Percentiles rank a stretch among this genome's conserved stretches.
Evolutionary conservation across 2,329 filamentous ascomycete species (phyloP).

Genomic region (Apiospora aurea): DNA sequence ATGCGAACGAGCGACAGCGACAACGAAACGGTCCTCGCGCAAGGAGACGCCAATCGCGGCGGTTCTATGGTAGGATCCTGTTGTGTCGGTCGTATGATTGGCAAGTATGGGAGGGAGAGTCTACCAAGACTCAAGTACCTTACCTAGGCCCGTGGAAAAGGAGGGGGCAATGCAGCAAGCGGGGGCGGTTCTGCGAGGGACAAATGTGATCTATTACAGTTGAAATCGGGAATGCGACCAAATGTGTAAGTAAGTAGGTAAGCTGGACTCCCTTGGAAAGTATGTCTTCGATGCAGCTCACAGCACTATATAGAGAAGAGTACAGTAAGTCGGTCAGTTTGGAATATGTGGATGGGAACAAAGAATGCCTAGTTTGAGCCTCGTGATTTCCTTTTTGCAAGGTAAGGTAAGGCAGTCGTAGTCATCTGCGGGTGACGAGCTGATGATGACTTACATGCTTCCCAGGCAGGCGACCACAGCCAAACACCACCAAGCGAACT

Average conservation of each 20-base stretch:
- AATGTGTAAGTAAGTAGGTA: not conserved
- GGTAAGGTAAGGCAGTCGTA: not conserved
- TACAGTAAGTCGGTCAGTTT: not conserved
- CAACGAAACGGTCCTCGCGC: not conserved
- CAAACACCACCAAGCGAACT: not conserved
- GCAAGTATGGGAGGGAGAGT: not conserved
- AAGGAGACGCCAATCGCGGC: constrained; percentile 3
- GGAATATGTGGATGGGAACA: not conserved
- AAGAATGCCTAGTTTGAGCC: constrained; percentile 2
- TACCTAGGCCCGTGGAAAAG: not conserved
- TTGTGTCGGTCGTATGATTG: constrained; percentile 16
- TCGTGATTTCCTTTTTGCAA: constrained; percentile 15
- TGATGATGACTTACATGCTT: constrained; percentile 19
- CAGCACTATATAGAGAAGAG: not conserved
- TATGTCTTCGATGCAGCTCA: not conserved
- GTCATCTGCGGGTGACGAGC: constrained; percentile 17
- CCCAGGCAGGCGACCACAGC: constrained; percentile 1
- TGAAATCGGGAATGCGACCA: constrained; percentile 7
- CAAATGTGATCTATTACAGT: constrained; percentile 3
- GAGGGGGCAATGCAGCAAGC: constrained; percentile 10
- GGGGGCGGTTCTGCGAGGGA: constrained; percentile 3
- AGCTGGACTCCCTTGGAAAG: not conserved
- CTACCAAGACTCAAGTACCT: not conserved
- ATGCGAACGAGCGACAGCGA: constrained; percentile 2
- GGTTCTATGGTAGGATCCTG: not conserved